phyloP scores from a whole-genome alignment of 2,329 filamentous ascomycete species.

The Escovopsis sp. region DNA sequence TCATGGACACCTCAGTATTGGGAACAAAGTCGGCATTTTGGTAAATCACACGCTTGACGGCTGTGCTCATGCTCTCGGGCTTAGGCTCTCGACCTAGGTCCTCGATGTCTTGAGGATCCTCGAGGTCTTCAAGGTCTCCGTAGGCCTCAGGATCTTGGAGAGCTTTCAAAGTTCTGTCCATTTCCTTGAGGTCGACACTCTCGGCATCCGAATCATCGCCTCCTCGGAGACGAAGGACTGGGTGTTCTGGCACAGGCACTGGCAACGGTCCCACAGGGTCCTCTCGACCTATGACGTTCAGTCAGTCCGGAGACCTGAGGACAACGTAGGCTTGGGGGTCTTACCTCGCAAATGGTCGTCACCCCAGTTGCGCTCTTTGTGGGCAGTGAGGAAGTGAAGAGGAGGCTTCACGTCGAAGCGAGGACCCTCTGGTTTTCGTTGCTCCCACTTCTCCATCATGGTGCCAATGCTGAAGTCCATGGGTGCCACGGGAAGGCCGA shows the following conservation, averaged over 20 bases:
- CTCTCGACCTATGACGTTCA: constrained; percentile 1
- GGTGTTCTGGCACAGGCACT: background rate
- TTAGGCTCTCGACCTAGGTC: background rate
- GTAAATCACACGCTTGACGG: background rate
- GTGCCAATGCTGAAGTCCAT: constrained; percentile 11
- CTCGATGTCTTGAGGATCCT: background rate
- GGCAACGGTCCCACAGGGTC: background rate
- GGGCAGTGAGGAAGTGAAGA: constrained; percentile 18
- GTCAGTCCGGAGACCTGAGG: too few species aligned
- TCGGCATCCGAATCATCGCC: background rate
- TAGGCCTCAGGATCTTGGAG: background rate
- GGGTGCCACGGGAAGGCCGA: constrained; percentile 30
- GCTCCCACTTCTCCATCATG: constrained; percentile 9
- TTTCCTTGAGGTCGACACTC: background rate
- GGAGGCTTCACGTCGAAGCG: constrained; percentile 12
- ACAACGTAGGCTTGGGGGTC: background rate
- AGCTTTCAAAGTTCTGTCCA: too few species aligned
- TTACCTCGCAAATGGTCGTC: constrained; percentile 11
- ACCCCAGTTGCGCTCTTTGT: constrained; percentile 17
- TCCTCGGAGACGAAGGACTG: constrained; percentile 1
- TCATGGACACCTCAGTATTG: background rate
- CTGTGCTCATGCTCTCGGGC: too few species aligned
- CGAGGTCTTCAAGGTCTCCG: background rate
- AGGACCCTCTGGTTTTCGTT: constrained; percentile 5
- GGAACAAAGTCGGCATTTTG: background rate